Evolutionary conservation across 2,329 filamentous ascomycete species (phyloP).

Genomic region (Coleophoma eucalyptorum): DNA sequence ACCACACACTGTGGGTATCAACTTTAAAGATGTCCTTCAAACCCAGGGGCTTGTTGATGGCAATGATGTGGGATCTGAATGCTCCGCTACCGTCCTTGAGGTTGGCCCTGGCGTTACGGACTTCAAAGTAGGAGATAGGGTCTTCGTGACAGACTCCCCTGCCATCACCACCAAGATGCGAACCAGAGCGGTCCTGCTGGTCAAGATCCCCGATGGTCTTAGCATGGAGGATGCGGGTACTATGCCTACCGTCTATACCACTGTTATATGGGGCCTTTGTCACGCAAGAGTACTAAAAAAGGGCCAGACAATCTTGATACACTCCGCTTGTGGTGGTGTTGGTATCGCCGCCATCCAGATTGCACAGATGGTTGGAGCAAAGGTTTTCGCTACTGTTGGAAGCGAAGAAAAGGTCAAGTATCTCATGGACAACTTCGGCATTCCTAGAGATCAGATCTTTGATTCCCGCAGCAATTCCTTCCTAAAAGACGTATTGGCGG

Average conservation of each 20-base stretch:
- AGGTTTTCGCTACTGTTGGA: conserved; percentile 19
- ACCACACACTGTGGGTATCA: conserved; percentile 2
- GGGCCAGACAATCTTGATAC: conserved; percentile 23
- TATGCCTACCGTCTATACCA: conserved; percentile 12
- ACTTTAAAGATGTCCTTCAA: conserved; percentile 18
- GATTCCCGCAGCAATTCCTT: conserved; percentile 24
- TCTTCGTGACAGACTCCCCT: neutral
- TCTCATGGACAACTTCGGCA: conserved; percentile 18
- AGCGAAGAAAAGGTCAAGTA: conserved; percentile 11
- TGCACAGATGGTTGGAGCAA: conserved; percentile 14
- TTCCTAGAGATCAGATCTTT: conserved; percentile 24
- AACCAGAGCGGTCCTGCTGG: neutral
- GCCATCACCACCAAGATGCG: neutral
- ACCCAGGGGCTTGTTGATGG: conserved; percentile 16
- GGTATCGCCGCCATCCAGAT: conserved; percentile 27
- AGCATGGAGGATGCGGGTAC: conserved; percentile 16
- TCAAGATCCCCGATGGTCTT: neutral
- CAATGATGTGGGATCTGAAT: conserved; percentile 8
- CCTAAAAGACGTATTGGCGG: conserved; percentile 10
- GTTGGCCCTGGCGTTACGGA: conserved; percentile 20
- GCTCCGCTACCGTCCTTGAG: conserved; percentile 18
- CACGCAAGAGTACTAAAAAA: conserved; percentile 6
- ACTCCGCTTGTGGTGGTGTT: conserved; percentile 24
- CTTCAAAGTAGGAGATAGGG: conserved; percentile 22
- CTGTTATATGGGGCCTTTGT: neutral